phyloP scores from a whole-genome alignment of 768 basidiomycete genomes.

The Phaeolepiota aurea region DNA sequence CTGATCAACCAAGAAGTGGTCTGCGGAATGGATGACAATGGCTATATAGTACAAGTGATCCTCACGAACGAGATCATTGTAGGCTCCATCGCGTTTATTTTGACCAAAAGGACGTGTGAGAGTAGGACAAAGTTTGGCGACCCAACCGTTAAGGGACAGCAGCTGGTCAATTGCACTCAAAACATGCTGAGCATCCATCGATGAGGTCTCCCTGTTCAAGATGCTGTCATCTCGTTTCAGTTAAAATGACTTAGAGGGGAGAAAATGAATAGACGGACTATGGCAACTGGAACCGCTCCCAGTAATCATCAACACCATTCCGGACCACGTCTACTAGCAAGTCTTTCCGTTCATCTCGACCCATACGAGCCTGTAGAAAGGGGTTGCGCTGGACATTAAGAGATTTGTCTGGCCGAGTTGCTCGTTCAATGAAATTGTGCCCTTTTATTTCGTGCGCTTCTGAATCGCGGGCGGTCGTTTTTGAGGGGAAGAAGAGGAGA shows the following conservation, averaged over 20 bases:
- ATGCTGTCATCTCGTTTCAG: conserved; percentile 42
- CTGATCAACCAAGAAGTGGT: conserved; percentile 98
- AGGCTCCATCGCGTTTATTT: conserved; percentile 77
- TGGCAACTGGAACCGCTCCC: conserved; percentile 87
- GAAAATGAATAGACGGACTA: conserved; percentile 49
- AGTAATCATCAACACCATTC: conserved; percentile 80
- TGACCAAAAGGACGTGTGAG: conserved; percentile 92
- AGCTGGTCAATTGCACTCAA: conserved; percentile 87
- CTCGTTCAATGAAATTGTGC: conserved; percentile 48
- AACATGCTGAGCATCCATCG: conserved; percentile 87
- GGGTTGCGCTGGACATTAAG: conserved; percentile 85
- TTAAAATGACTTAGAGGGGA: conserved; percentile 1
- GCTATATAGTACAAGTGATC: conserved; percentile 91
- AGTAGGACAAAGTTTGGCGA: conserved; percentile 90
- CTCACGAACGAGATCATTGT: conserved; percentile 79
- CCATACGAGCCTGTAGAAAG: conserved; percentile 84
- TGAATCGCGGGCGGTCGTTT: conserved; percentile 25
- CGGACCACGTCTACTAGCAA: conserved; percentile 67
- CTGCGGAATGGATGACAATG: conserved; percentile 93
- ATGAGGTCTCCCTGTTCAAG: conserved; percentile 70
- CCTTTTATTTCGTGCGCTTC: conserved; percentile 33
- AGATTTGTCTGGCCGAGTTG: conserved; percentile 56
- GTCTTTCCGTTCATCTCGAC: conserved; percentile 78
- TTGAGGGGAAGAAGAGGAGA: conserved; percentile 22
- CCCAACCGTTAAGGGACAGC: conserved; percentile 96